Evolutionary conservation across 805 yeast genomes (phyloP).

Genomic region (Lipomyces sp.): DNA sequence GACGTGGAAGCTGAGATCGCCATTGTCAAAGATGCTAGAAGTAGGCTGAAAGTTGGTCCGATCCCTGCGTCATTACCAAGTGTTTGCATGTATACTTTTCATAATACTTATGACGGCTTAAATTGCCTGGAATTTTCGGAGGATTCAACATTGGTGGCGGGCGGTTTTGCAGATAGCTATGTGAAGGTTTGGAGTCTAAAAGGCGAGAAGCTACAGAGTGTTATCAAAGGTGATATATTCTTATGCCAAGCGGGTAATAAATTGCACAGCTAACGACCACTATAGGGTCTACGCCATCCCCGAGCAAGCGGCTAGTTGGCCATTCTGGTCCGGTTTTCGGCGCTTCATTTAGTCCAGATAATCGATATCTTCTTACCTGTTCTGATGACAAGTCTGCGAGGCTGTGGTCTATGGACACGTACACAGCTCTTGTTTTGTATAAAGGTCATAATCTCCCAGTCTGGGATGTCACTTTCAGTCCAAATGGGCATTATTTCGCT

Average conservation of each 20-base stretch:
- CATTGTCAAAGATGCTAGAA: constrained; percentile 80
- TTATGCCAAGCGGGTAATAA: neutral
- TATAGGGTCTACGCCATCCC: constrained; percentile 25
- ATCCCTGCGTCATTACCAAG: constrained; percentile 85
- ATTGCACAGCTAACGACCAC: constrained; percentile 15
- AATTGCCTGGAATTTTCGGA: constrained; percentile 86
- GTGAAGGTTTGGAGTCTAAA: constrained; percentile 92
- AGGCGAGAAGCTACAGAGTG: constrained; percentile 66
- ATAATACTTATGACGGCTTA: constrained; percentile 87
- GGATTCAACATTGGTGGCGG: constrained; percentile 85
- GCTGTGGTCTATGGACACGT: constrained; percentile 92
- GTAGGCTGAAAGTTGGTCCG: constrained; percentile 68
- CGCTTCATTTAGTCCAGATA: constrained; percentile 87
- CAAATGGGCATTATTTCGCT: constrained; percentile 97
- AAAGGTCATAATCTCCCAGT: constrained; percentile 96
- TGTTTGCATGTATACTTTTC: constrained; percentile 97
- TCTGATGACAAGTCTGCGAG: constrained; percentile 93
- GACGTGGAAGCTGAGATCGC: constrained; percentile 81
- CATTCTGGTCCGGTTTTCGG: constrained; percentile 96
- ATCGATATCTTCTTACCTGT: constrained; percentile 73
- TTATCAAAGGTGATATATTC: constrained; percentile 42
- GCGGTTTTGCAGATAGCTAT: constrained; percentile 91
- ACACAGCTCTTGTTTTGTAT: constrained; percentile 86
- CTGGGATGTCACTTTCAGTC: constrained; percentile 96
- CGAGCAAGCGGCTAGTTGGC: constrained; percentile 68